A percentile compares a stretch with the other conserved stretches of the same genome.
Evolutionary conservation across 1,139 yeast species (phyloP).

Genomic region (Sugiyamaella novakii): DNA sequence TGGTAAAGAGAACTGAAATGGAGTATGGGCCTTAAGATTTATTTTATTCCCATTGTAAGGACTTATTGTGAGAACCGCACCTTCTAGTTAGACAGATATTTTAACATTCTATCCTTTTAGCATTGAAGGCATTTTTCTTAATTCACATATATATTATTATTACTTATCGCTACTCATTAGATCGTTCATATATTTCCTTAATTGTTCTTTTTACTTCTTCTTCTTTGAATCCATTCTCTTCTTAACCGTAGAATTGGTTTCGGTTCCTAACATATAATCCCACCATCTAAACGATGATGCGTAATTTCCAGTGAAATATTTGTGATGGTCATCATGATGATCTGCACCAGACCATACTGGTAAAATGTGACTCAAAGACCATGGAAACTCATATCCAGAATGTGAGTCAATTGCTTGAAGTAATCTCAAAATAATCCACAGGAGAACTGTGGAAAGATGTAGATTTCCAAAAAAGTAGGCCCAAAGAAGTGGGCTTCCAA

Average conservation of each 20-base stretch:
- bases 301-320: slow-evolving; percentile 87
- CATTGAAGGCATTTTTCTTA: no score
- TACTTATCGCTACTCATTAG: no score
- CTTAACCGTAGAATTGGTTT: slow-evolving; percentile 49
- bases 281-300: slow-evolving; percentile 93
- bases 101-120: background rate
- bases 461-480: slow-evolving; percentile 64
- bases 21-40: no score
- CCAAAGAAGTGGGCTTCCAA: slow-evolving; percentile 82
- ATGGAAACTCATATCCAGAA: slow-evolving; percentile 96
- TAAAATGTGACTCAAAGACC: slow-evolving; percentile 84
- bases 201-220: slow-evolving; percentile 16
- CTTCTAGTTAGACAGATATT: background rate
- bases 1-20: no score
- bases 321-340: slow-evolving; percentile 96
- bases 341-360: slow-evolving; percentile 99
- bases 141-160: no score
- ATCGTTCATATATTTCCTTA: no score
- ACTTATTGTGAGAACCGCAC: no score
- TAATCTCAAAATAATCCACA: slow-evolving; percentile 86
- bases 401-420: slow-evolving; percentile 96
- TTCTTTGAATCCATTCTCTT: slow-evolving; percentile 23
- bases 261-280: slow-evolving; percentile 82
- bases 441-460: slow-evolving; percentile 79
- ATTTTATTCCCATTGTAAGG: no score